Percentiles rank a stretch among this genome's conserved stretches.
phyloP scores from a whole-genome alignment of 768 basidiomycete genomes.

The Ramaria sp. region DNA sequence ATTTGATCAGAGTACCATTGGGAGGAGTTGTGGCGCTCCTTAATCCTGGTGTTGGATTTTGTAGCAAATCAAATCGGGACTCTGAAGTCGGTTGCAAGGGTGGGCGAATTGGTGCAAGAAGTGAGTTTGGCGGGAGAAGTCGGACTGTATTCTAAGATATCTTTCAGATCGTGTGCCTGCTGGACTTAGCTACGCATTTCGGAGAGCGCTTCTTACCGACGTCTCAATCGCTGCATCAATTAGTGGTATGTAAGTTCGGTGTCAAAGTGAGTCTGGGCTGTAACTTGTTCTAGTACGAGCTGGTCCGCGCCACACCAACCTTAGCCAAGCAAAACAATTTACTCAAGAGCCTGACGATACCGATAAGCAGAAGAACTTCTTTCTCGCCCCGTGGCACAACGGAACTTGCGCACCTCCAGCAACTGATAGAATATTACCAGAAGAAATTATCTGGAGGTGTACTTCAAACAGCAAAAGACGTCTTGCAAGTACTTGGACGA shows the following conservation, averaged over 20 bases:
- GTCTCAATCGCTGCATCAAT: constrained; percentile 42
- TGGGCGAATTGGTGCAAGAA: constrained; percentile 44
- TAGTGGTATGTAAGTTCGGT: constrained; percentile 38
- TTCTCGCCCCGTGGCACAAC: not conserved
- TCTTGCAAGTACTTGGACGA: constrained; percentile 44
- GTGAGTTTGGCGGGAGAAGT: constrained; percentile 23
- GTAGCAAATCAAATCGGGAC: constrained; percentile 31
- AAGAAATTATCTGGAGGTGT: constrained; percentile 34
- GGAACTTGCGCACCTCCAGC: not conserved
- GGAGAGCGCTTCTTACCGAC: constrained; percentile 45
- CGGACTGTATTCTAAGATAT: not conserved
- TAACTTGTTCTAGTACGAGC: constrained; percentile 39
- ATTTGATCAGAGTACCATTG: constrained; percentile 48
- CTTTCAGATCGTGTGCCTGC: constrained; percentile 36
- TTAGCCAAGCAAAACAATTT: constrained; percentile 37
- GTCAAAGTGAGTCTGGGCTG: not conserved
- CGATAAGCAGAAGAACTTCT: constrained; percentile 18
- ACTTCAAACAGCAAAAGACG: constrained; percentile 38
- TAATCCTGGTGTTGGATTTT: constrained; percentile 45
- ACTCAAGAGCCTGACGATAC: constrained; percentile 30
- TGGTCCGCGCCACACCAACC: constrained; percentile 42
- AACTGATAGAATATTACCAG: constrained; percentile 36
- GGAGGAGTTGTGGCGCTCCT: constrained; percentile 51
- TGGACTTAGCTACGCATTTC: constrained; percentile 40
- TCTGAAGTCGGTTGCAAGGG: constrained; percentile 33